Conservation (phyloP, 2,329 filamentous ascomycete genomes). For the Penicillium sp. region DNA sequence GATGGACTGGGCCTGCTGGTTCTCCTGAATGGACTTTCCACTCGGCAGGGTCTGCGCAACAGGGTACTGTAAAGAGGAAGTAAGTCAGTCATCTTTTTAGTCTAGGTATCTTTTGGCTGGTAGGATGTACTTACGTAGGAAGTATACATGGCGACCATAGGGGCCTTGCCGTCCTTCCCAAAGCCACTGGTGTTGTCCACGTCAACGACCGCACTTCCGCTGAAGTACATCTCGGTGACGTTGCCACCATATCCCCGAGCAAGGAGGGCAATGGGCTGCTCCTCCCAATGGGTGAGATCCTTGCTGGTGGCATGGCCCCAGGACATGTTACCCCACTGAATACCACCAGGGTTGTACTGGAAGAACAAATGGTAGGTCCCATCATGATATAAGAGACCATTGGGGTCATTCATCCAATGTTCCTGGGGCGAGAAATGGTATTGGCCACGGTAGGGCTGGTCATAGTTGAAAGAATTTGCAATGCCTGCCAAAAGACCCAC, state of each 20-base stretch:
- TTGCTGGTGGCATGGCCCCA: conserved; percentile 56
- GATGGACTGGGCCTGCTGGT: conserved; percentile 60
- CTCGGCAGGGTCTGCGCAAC: conserved; percentile 25
- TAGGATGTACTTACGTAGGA: conserved; percentile 34
- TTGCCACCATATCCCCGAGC: conserved; percentile 48
- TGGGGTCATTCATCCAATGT: conserved; percentile 29
- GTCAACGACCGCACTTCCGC: conserved; percentile 64
- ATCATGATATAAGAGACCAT: conserved; percentile 7
- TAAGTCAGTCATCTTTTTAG: background rate
- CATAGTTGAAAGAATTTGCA: conserved; percentile 3
- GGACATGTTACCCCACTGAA: conserved; percentile 46
- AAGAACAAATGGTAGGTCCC: conserved; percentile 57
- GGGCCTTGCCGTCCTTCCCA: conserved; percentile 64
- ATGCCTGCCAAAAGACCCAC: conserved; percentile 1
- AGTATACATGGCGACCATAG: conserved; percentile 66
- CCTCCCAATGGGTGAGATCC: conserved; percentile 62
- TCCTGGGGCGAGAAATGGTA: conserved; percentile 19
- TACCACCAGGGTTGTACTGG: conserved; percentile 51
- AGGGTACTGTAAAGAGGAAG: conserved; percentile 22
- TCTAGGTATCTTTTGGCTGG: too few relatives aligned
- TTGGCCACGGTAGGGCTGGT: conserved; percentile 15
- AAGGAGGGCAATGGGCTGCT: conserved; percentile 64
- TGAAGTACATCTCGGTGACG: conserved; percentile 53
- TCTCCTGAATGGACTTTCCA: conserved; percentile 22
- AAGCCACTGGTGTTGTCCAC: conserved; percentile 68